A percentile compares a stretch with the other conserved stretches of the same genome.
Evolutionary conservation across 768 basidiomycete species (phyloP).

Genomic region (Lyophyllum atratum): DNA sequence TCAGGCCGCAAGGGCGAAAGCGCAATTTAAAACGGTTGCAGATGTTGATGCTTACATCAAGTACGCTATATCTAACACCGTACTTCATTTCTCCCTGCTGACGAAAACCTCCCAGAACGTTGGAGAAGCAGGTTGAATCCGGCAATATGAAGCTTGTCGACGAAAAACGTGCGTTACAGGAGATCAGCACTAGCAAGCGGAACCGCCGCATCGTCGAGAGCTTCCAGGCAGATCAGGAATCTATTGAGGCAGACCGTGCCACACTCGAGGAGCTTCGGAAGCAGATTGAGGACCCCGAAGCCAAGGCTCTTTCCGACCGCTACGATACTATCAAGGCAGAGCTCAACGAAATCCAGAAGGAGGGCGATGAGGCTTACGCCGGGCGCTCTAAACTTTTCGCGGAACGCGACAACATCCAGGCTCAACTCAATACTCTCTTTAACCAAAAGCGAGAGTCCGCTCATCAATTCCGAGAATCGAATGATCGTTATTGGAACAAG

Average conservation of each 20-base stretch:
- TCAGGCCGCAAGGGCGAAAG: constrained; percentile 77
- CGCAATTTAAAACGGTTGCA: constrained; percentile 73
- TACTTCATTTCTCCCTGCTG: constrained; percentile 1
- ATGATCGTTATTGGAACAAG: constrained; percentile 82
- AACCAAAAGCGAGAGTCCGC: constrained; percentile 76
- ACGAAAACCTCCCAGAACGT: constrained; percentile 47
- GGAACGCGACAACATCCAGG: constrained; percentile 77
- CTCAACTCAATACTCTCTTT: constrained; percentile 69
- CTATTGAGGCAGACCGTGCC: constrained; percentile 78
- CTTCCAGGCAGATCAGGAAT: constrained; percentile 77
- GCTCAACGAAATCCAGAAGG: constrained; percentile 83
- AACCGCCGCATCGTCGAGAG: constrained; percentile 74
- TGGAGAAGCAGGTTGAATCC: constrained; percentile 91
- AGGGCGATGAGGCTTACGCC: constrained; percentile 83
- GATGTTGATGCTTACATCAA: constrained; percentile 88
- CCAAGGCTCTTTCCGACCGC: constrained; percentile 76
- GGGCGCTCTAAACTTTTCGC: constrained; percentile 82
- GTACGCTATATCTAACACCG: constrained; percentile 44
- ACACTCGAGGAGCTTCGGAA: constrained; percentile 78
- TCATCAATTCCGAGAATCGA: constrained; percentile 74
- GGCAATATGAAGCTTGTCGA: constrained; percentile 91
- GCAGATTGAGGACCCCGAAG: constrained; percentile 89
- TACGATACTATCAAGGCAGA: constrained; percentile 84
- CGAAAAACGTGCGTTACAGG: constrained; percentile 93
- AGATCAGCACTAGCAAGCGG: constrained; percentile 77